Conservation (phyloP, 208 protist species). For the Trypanosoma mega region DNA sequence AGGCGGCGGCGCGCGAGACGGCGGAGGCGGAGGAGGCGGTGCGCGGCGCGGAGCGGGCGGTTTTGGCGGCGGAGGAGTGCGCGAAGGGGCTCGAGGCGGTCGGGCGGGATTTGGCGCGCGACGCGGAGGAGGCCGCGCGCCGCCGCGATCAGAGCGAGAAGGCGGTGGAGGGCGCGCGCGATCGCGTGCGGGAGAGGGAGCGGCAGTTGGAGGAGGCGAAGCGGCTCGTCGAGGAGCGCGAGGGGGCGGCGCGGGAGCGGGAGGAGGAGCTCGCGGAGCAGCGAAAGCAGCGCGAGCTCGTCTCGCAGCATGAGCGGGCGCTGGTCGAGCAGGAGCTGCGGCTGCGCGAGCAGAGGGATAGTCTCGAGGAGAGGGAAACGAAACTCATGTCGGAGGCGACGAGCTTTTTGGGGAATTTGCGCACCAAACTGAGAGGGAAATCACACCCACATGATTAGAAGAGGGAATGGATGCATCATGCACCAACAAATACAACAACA, state of each 20-base stretch:
- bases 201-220: slow-evolving; percentile 66
- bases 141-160: slow-evolving; percentile 69
- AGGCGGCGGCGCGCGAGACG: slow-evolving; percentile 66
- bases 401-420: slow-evolving; percentile 82
- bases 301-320: slow-evolving; percentile 84
- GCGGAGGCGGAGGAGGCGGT: slow-evolving; percentile 80
- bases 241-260: slow-evolving; percentile 65
- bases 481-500: background rate
- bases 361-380: slow-evolving; percentile 83
- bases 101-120: slow-evolving; percentile 73
- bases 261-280: slow-evolving; percentile 82
- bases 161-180: slow-evolving; percentile 66
- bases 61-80: slow-evolving; percentile 56
- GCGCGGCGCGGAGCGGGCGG: slow-evolving; percentile 67
- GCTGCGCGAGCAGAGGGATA: slow-evolving; percentile 85
- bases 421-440: slow-evolving; percentile 44
- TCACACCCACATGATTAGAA: slow-evolving; percentile 77
- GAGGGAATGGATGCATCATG: slow-evolving; percentile 30
- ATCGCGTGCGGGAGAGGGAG: slow-evolving; percentile 44
- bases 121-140: slow-evolving; percentile 79
- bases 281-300: slow-evolving; percentile 72
- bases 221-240: slow-evolving; percentile 63
- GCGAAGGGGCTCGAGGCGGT: slow-evolving; percentile 82
- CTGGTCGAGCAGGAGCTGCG: slow-evolving; percentile 91
- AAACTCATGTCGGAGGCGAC: slow-evolving; percentile 85